These are phyloP conservation scores for Cerioporus squamosus DNA, from an alignment of 1,284 basidiomycete genomes.

Conservation along the genomic window DNA sequence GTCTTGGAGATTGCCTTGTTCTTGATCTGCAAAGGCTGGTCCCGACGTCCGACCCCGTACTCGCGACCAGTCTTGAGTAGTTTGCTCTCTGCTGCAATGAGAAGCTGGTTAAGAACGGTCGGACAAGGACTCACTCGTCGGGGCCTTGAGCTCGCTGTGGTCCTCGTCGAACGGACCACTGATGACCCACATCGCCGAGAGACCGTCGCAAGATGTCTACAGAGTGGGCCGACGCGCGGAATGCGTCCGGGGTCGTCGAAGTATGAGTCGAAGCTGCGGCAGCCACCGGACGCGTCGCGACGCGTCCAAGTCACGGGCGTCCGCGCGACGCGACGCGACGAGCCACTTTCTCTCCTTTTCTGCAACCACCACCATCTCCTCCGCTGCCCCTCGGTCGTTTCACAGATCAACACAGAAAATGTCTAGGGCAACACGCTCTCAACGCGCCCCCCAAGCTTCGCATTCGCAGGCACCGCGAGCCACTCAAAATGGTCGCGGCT, in stretches of 20 bases:
- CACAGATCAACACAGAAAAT: not conserved
- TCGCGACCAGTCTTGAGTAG: constrained; percentile 59
- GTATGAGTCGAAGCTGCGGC: too few species aligned
- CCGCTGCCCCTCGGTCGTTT: not conserved
- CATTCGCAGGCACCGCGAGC: constrained; percentile 36
- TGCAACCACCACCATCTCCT: not conserved
- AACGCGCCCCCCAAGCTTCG: constrained; percentile 36
- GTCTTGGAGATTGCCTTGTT: constrained; percentile 65
- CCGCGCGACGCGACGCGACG: not conserved
- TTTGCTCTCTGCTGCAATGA: constrained; percentile 53
- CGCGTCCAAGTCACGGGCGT: not conserved
- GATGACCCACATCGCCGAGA: constrained; percentile 51
- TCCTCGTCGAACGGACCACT: constrained; percentile 56
- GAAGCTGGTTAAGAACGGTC: not conserved
- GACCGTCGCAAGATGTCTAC: not conserved
- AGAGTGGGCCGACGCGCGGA: not conserved
- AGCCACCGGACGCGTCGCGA: constrained; percentile 3
- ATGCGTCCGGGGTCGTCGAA: not conserved
- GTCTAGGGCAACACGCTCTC: constrained; percentile 28
- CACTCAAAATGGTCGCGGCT: constrained; percentile 13
- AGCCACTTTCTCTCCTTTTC: not conserved
- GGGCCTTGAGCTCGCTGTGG: constrained; percentile 33
- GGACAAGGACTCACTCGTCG: constrained; percentile 40
- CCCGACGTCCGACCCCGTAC: constrained; percentile 60
- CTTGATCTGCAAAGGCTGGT: constrained; percentile 47